Base-by-base conservation (phyloP, 2,329 filamentous ascomycete species). In the Penicillium sp. region DNA sequence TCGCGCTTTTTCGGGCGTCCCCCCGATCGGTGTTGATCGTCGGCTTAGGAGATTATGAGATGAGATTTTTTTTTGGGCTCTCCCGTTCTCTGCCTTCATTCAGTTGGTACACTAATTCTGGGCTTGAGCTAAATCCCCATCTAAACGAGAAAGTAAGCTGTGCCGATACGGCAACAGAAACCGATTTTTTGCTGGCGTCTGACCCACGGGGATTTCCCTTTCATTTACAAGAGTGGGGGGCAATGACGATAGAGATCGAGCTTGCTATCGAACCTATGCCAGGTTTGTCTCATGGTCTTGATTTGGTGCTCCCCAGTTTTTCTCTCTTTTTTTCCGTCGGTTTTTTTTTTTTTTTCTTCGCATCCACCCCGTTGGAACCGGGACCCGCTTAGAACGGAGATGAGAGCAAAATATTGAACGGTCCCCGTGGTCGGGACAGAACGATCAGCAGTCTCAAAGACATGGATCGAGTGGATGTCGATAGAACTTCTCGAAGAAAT, bases 211-310 rank as follows among this genome's bases (percentile, higher is more conserved):
- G 33, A 19, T 46, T 51, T 54, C 52, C 43, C 34, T 40, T 53
- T 62, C 52, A 55, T 59, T 60, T 63, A 21, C 33, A 51, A 37
- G 26, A 53, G 58, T 58, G 58, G 58, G 56, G 43, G 29, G 34
- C 37, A 31, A 57, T 59, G 56, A 59, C 39, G 59, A 51, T 56
- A 61, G 52, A 28, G 49, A 56, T 58, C 55, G 45, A 47, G 36
- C 6, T 29, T 39, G 24, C 21, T 36, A 34, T 52, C 48, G 31
- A 55, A 48, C 19, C 49, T 51, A 36, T 56, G 42, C 49, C 49
- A 46, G 42, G 42, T 29, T 45, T 33, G 11, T 37, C 33, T 23
- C 18, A 21, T 43, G 23, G 11, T 42, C 36, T 19, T 23, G 14
- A 28, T 16, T 16, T 26, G 11, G 24, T 44, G 8, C 14, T 18